These are phyloP conservation scores for Hymenotorrendiella dingleyae DNA, from an alignment of 2,329 filamentous ascomycete species.

Conservation along the genomic window DNA sequence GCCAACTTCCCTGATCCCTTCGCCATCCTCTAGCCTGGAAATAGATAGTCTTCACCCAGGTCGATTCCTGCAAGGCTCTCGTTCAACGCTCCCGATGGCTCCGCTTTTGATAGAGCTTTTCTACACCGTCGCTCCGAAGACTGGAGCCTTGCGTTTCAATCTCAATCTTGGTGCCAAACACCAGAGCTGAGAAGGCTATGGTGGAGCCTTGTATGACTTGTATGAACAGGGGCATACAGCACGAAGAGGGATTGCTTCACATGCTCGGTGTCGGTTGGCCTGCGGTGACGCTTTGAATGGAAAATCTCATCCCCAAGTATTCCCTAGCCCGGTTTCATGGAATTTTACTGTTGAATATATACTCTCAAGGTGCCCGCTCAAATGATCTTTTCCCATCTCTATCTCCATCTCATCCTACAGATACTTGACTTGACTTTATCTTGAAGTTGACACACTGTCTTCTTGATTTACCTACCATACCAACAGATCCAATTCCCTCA, in stretches of 20 bases:
- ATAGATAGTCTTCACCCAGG: too few relatives aligned
- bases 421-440: too few relatives aligned
- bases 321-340: slow-evolving; percentile 25
- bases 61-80: slow-evolving; percentile 11
- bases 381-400: not conserved
- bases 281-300: slow-evolving; percentile 9
- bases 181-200: slow-evolving; percentile 5
- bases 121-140: slow-evolving; percentile 14
- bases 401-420: not conserved
- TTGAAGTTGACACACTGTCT: not conserved
- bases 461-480: not conserved
- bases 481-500: not conserved
- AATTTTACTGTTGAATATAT: slow-evolving; percentile 23
- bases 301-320: slow-evolving; percentile 15
- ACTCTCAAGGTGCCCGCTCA: slow-evolving; percentile 9
- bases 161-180: slow-evolving; percentile 3
- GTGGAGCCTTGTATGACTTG: slow-evolving; percentile 11
- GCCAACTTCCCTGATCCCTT: not conserved
- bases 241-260: slow-evolving; percentile 18
- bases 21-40: too few relatives aligned
- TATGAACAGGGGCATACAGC: slow-evolving; percentile 7
- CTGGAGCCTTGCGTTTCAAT: slow-evolving; percentile 21
- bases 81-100: slow-evolving; percentile 12
- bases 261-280: slow-evolving; percentile 10
- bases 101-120: slow-evolving; percentile 26